phyloP scores from a whole-genome alignment of 2,329 filamentous ascomycete genomes.

The Diaporthe australafricana region DNA sequence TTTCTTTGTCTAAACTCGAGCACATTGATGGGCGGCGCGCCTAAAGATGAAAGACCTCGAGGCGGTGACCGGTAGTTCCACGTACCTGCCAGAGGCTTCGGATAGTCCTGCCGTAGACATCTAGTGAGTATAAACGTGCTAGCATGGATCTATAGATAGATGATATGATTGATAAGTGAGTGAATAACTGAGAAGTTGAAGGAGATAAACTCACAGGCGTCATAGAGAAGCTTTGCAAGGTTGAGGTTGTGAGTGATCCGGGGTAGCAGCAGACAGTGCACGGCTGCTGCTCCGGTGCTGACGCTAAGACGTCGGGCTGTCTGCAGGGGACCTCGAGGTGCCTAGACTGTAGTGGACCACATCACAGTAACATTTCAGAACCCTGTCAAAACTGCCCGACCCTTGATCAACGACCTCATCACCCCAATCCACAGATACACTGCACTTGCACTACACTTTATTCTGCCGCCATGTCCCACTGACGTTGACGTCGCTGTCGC shows the following conservation, averaged over 20 bases:
- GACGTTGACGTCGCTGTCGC: slow-evolving; percentile 2
- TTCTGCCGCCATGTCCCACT: not conserved
- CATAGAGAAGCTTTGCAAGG: not conserved
- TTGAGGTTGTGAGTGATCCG: not conserved
- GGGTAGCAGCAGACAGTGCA: not conserved
- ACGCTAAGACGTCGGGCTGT: slow-evolving; percentile 3
- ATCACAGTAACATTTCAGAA: slow-evolving; percentile 11
- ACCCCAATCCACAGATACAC: not conserved
- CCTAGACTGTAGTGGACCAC: no score
- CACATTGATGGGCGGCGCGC: no score
- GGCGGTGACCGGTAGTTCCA: no score
- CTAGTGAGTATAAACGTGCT: not conserved
- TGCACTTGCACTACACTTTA: not conserved
- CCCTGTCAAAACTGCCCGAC: slow-evolving; percentile 2
- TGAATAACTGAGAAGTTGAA: not conserved
- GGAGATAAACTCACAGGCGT: not conserved
- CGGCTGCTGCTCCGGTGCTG: not conserved
- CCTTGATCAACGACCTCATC: slow-evolving; percentile 31
- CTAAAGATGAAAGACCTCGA: no score
- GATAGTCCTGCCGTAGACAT: no score
- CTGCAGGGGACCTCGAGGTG: slow-evolving; percentile 8
- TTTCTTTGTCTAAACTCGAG: not conserved
- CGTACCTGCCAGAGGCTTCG: no score
- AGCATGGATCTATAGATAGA: no score
- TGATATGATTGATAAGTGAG: not conserved